Base-by-base conservation (phyloP, 2,329 filamentous ascomycete genomes). In the Exophiala xenobiotica region DNA sequence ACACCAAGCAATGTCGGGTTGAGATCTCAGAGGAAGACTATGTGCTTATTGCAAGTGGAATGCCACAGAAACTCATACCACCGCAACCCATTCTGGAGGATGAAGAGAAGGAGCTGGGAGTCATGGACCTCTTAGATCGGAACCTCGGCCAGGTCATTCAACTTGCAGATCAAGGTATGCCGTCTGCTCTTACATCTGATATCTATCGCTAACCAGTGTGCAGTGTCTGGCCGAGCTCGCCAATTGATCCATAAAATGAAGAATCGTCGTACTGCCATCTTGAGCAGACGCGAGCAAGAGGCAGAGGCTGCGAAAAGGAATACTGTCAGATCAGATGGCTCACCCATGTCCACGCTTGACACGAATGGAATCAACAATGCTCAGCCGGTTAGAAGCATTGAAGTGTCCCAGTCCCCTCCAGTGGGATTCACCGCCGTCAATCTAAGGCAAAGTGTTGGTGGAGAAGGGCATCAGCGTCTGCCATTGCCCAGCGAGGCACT, bases 1-100 rank as follows among this genome's bases (percentile, higher is more conserved):
- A 85, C 64, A 84, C 89, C 58, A 90, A 90, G 65, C 87, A 90
- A 54, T 80, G 85, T 59, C 81, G 87, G 41, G 86, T 95, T 6
- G 88, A 95, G 71, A 92, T 96, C 55, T 84, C 83, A 14, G 89
- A 95, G 67, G 89, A 95, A 66, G 90, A 96, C 66, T 95, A 86
- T 77, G 80, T 90, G 35, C 74, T 95, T 59, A 91, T 95, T 59
- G 83, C 84, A 48, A 91, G 87, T 31, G 89, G 90, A 22, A 87
- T 88, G 59, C 81, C 91, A 8, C 88, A 95, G 68, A 85, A 89
- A 65, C 81, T 90, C 69, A 89, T 90, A 14, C 86, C 89, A 2
- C 85, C 86, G 11, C 83, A 91, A 57, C 88, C 89, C 1, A 85
- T 93, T 42, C 82, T 87, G 52, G 89, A 95, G 65, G 90, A 95